Evolutionary conservation across 768 basidiomycete genomes (phyloP).

Genomic region (Termitomyces titanicus): DNA sequence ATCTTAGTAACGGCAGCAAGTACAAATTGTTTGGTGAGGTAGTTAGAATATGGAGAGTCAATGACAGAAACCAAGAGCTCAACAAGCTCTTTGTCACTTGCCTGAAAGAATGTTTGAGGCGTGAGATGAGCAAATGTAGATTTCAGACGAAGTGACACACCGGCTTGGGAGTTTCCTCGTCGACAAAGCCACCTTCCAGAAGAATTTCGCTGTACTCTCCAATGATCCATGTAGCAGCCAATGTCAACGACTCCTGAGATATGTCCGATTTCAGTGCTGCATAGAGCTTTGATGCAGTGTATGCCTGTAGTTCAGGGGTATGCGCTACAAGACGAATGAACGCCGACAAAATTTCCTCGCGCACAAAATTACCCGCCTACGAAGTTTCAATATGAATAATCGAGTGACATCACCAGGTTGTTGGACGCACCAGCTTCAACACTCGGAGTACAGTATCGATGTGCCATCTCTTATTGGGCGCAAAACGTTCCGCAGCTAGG

Average conservation of each 20-base stretch:
- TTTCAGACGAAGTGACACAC: constrained; percentile 33
- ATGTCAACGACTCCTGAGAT: constrained; percentile 93
- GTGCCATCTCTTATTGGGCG: constrained; percentile 98
- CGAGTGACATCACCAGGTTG: not conserved
- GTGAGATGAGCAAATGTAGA: not conserved
- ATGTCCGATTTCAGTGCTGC: constrained; percentile 85
- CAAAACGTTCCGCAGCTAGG: constrained; percentile 92
- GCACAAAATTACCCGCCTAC: constrained; percentile 96
- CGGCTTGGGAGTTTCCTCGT: constrained; percentile 63
- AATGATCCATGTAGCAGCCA: constrained; percentile 92
- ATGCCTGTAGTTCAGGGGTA: constrained; percentile 94
- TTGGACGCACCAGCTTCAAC: constrained; percentile 71
- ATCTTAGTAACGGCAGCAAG: constrained; percentile 89
- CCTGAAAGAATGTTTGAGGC: constrained; percentile 34
- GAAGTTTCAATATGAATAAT: not conserved
- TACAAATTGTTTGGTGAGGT: constrained; percentile 88
- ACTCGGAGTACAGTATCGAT: constrained; percentile 96
- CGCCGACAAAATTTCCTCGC: constrained; percentile 91
- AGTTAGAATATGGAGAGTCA: constrained; percentile 92
- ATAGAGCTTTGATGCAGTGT: constrained; percentile 91
- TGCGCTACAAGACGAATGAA: constrained; percentile 96
- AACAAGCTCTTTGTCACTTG: constrained; percentile 77
- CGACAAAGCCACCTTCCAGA: constrained; percentile 79
- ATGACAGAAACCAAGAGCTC: constrained; percentile 85
- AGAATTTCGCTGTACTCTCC: constrained; percentile 95